Evolutionary conservation across 768 basidiomycete species (phyloP).

Genomic region (Suillus plorans): DNA sequence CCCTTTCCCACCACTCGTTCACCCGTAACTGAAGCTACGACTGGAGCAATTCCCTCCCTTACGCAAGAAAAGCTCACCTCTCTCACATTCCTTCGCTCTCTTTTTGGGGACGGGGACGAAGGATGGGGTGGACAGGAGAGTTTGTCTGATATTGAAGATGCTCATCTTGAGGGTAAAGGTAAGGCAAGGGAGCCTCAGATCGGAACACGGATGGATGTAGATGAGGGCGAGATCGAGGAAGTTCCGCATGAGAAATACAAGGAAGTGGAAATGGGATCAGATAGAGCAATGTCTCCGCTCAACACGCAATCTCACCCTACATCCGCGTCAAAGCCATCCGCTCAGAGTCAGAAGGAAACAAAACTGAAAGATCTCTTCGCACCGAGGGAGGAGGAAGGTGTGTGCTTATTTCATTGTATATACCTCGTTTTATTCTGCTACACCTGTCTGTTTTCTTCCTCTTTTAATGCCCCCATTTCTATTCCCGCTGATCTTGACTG

Average conservation of each 20-base stretch:
- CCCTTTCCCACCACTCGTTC: not conserved
- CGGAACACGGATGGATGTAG: slow-evolving; percentile 3
- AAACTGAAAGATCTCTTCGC: slow-evolving; percentile 75
- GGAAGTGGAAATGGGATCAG: not conserved
- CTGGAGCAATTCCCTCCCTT: not conserved
- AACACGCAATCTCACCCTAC: not conserved
- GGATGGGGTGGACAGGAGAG: slow-evolving; percentile 66
- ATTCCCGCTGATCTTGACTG: not conserved
- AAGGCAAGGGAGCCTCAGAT: slow-evolving; percentile 24
- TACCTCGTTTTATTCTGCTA: not conserved
- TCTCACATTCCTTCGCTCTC: slow-evolving; percentile 41
- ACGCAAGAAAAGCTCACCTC: slow-evolving; percentile 15
- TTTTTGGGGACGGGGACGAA: slow-evolving; percentile 48
- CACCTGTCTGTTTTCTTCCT: not conserved
- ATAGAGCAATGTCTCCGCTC: not conserved
- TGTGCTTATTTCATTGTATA: slow-evolving; percentile 11
- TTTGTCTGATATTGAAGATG: slow-evolving; percentile 51
- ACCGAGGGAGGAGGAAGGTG: slow-evolving; percentile 65
- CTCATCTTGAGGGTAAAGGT: not conserved
- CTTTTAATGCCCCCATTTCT: not conserved
- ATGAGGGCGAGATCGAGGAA: slow-evolving; percentile 21
- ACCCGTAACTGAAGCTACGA: not conserved
- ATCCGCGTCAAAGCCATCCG: not conserved
- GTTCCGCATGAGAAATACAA: slow-evolving; percentile 15
- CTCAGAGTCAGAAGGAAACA: slow-evolving; percentile 12